Evolutionary conservation across 169 alveolate species (phyloP).

Genomic region (Eimeria maxima): DNA sequence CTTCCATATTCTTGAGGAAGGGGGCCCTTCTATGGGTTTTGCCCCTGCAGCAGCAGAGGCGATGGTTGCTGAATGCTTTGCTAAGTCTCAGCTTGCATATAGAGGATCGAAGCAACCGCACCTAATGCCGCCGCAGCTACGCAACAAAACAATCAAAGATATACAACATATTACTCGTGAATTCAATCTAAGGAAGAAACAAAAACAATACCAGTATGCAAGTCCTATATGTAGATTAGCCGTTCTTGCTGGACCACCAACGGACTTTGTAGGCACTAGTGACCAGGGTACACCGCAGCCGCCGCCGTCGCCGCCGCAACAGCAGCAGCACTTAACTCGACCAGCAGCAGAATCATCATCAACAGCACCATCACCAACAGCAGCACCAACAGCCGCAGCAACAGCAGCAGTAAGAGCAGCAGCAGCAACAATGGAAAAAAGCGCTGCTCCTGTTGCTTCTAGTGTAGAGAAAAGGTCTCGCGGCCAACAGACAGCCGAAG

Average conservation of each 20-base stretch:
- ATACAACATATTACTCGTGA: not conserved
- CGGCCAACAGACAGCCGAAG: too few species aligned
- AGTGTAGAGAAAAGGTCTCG: not conserved
- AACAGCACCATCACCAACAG: not conserved
- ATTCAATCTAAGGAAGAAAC: not conserved
- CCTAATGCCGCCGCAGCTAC: constrained; percentile 19
- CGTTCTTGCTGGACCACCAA: constrained; percentile 8
- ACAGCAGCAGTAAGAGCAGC: constrained; percentile 11
- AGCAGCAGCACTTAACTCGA: not conserved
- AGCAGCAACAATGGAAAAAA: not conserved
- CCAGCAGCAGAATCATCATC: constrained; percentile 9
- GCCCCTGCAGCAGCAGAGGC: constrained; percentile 92
- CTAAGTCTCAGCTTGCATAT: constrained; percentile 43
- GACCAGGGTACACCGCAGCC: too few species aligned
- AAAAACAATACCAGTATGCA: not conserved
- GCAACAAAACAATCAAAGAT: not conserved
- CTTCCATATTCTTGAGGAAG: constrained; percentile 87
- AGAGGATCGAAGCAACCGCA: constrained; percentile 44
- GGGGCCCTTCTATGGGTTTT: constrained; percentile 94
- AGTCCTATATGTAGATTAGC: constrained; percentile 39
- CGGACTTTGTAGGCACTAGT: not conserved
- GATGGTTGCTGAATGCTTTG: constrained; percentile 84
- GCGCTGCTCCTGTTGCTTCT: not conserved
- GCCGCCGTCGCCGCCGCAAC: too few species aligned
- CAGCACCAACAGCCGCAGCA: not conserved